A percentile compares a stretch with the other conserved stretches of the same genome.
These are phyloP conservation scores for Irineochytrium annulatum DNA, from an alignment of 192 early-diverging fungal species.

Conservation along the genomic window DNA sequence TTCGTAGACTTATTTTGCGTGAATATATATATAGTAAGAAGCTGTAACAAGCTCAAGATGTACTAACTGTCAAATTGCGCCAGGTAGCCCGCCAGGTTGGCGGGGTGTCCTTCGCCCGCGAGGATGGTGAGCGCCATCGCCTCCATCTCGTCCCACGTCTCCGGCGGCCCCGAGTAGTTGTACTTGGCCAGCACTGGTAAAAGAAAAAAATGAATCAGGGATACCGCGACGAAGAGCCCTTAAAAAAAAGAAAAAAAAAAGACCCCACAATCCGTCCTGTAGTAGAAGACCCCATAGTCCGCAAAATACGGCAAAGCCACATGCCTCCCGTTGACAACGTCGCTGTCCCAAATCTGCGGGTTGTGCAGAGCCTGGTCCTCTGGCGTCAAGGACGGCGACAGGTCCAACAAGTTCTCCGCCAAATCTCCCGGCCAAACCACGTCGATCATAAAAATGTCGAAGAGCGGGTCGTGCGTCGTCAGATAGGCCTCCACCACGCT, in stretches of 20 bases:
- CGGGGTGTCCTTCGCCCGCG: slow-evolving; percentile 12
- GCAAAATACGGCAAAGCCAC: slow-evolving; percentile 9
- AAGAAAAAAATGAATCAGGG: neutral
- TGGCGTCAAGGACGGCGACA: neutral
- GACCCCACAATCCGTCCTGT: neutral
- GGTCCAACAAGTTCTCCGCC: slow-evolving; percentile 1
- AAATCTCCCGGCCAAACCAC: slow-evolving; percentile 4
- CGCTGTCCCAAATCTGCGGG: neutral
- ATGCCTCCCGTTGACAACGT: neutral
- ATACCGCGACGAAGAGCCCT: neutral
- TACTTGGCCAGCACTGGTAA: slow-evolving; percentile 11
- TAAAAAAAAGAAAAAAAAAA: neutral
- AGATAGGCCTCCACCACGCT: too few species aligned
- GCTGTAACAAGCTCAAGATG: neutral
- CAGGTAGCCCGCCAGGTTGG: slow-evolving; percentile 13
- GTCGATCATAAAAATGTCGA: slow-evolving; percentile 7
- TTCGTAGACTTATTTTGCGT: slow-evolving; percentile 16
- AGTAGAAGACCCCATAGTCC: slow-evolving; percentile 11
- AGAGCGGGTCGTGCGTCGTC: too few species aligned
- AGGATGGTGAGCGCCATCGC: slow-evolving; percentile 10
- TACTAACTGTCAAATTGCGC: slow-evolving; percentile 17
- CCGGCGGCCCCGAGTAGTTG: neutral
- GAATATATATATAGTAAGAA: neutral
- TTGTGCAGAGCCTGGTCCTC: neutral
- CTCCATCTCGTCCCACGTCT: slow-evolving; percentile 35